Conservation (phyloP, 2,329 filamentous ascomycete genomes). For the Biscogniauxia marginata region DNA sequence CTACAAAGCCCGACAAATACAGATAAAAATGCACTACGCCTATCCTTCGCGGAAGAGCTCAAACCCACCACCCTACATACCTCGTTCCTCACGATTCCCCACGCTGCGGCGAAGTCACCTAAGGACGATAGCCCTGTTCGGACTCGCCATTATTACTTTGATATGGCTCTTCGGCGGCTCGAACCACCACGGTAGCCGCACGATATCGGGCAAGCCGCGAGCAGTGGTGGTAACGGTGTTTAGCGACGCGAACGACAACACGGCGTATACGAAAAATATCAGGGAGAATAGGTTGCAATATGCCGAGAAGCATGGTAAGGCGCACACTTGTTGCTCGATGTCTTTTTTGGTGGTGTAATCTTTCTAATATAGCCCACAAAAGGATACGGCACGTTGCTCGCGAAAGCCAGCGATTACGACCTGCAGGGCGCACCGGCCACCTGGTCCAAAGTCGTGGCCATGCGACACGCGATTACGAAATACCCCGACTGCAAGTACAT, state of each 20-base stretch:
- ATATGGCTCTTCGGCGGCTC: constrained; percentile 55
- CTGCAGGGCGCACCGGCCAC: constrained; percentile 57
- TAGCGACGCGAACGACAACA: constrained; percentile 63
- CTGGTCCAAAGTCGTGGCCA: constrained; percentile 79
- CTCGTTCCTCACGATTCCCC: constrained; percentile 55
- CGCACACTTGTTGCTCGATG: neutral
- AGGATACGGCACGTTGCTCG: constrained; percentile 88
- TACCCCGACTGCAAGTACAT: constrained; percentile 76
- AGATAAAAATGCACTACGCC: constrained; percentile 76
- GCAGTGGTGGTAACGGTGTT: constrained; percentile 84
- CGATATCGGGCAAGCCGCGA: constrained; percentile 52
- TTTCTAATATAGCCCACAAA: neutral
- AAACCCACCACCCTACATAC: constrained; percentile 68
- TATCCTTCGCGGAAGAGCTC: constrained; percentile 83
- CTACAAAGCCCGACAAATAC: neutral
- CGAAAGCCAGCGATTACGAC: constrained; percentile 73
- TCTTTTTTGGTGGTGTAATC: neutral
- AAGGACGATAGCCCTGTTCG: constrained; percentile 55
- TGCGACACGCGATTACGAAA: constrained; percentile 83
- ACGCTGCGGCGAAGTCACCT: constrained; percentile 61
- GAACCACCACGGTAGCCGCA: constrained; percentile 33
- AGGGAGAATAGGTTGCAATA: constrained; percentile 83
- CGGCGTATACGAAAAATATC: constrained; percentile 69
- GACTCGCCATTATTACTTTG: constrained; percentile 54
- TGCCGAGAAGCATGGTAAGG: constrained; percentile 77